Base-by-base conservation (phyloP, 306 rosid species). In the Adenanthera pavonina region DNA sequence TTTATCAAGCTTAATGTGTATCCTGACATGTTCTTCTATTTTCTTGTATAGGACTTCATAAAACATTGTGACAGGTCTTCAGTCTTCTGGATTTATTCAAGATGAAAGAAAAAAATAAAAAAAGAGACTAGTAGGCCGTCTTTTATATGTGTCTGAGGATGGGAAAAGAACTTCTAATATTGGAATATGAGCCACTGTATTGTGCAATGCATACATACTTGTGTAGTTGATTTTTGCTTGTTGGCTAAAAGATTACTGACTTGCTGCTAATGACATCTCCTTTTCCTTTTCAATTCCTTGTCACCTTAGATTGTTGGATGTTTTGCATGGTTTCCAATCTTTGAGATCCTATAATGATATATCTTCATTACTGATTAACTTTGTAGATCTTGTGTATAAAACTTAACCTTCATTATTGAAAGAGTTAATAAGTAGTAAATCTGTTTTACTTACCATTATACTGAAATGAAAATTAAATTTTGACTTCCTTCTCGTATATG, bases 1-100 rank as follows among this genome's bases (percentile, higher is more conserved):
- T 81, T 60, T 64, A 44, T 69, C 56, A 30, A 11, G 78, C 47
- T 80, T 81, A 25, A 48, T 75, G 69, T 81, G 72, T 84, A 77
- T 85, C 84, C 97, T 94, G 84, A 89, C 89, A 66, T 74, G 34
- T 80, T 89, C 65, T 89, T 83, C 82, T 91, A 83, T 86, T 77
- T 90, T 85, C 60, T 90, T 85, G 81, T 87, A 80, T 90, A 92
- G 98, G 97, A 83, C 89, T 95, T 91, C 88, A 92, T 77, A 92
- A 85, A 88, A 88, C 97, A 35, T 95, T 91, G 95, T 95, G 97
- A 95, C 94, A 90, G 74, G 86, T 89, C 80, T 69, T 69, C 92
- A 57, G 85, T 89, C 78, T 19, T 69, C 92, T 76, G 89, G 86
- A 86, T 82, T 84, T 88, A 68, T 83, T 85, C 89, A 86, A 82